Evolutionary conservation across 2,329 filamentous ascomycete species (phyloP), one percentile per base, ranked within the genome.

Genomic region (Aspergillus sp.): DNA sequence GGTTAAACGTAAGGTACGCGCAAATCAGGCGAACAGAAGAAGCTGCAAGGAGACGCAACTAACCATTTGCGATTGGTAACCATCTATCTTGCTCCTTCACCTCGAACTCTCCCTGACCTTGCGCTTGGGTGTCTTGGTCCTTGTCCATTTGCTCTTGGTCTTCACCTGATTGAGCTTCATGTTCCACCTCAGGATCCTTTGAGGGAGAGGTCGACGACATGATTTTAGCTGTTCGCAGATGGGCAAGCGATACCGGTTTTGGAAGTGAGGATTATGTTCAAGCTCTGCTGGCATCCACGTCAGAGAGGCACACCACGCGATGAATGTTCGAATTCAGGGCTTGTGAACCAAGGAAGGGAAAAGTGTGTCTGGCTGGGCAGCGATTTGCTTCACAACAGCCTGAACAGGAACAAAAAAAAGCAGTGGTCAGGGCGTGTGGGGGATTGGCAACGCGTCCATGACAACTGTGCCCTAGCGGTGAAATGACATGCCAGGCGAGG

Each of bases 61-160:
- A 87, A 99, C 95, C 95, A 93, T 99, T 99, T 83, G 95, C 95
- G 87, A 99, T 99, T 79, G 95, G 95, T 79, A 99, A 87, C 95
- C 95, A 99, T 85, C 95, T 86, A 82, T 99, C 95, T 82, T 99
- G 95, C 82, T 99, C 95, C 86, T 98, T 98, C 81, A 98, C 94
- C 83, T 98, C 94, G 79, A 97, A 97, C 83, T 98, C 94, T 81
- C 92, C 88, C 81, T 90, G 85, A 79, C 86, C 89, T 80, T 85
- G 85, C 79, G 85, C 84, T 83, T 92, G 90, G 48, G 50, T 41
- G 79, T 93, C 91, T 83, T 79, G 78, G 62, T 81, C 80, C 72
- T 83, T 83, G 75, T 96, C 93, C 91, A 96, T 96, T 87, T 90
- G 90, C 85, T 89, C 89, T 85, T 95, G 92, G 77, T 86, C 83